phyloP scores from a whole-genome alignment of 2,329 filamentous ascomycete species.

The Dactylellina leptospora region DNA sequence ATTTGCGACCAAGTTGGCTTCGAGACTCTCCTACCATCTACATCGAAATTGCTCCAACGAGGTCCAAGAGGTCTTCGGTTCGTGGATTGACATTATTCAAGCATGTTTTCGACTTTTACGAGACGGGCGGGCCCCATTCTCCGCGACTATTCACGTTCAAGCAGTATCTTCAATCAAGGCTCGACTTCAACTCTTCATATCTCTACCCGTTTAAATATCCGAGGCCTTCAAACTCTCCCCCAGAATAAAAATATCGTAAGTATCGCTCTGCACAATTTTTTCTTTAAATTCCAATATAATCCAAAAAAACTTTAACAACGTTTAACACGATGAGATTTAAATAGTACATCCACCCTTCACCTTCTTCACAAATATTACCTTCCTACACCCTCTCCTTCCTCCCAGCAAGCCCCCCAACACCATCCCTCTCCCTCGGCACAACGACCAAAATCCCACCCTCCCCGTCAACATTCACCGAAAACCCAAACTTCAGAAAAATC shows the following conservation, averaged over 20 bases:
- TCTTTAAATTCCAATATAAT: background rate
- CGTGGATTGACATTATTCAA: too few species aligned
- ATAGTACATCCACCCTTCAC: conserved; percentile 59
- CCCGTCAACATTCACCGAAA: conserved; percentile 69
- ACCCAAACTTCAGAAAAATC: conserved; percentile 69
- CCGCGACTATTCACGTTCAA: background rate
- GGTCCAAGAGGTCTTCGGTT: too few species aligned
- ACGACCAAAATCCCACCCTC: conserved; percentile 70
- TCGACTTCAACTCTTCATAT: too few species aligned
- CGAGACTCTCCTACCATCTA: too few species aligned
- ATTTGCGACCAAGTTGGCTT: too few species aligned
- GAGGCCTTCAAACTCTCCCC: background rate
- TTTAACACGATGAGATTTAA: conserved; percentile 48
- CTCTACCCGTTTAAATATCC: background rate
- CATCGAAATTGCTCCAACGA: too few species aligned
- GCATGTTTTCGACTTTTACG: conserved; percentile 8
- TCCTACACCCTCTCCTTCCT: conserved; percentile 70
- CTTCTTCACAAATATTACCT: conserved; percentile 62
- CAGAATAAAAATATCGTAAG: conserved; percentile 47
- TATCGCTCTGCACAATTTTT: background rate
- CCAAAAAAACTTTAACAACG: background rate
- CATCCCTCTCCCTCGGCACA: conserved; percentile 69
- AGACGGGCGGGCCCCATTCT: conserved; percentile 29
- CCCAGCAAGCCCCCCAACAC: conserved; percentile 66
- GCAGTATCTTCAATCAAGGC: too few species aligned